A percentile compares a stretch with the other conserved stretches of the same genome.
These are phyloP conservation scores for Erodium moschatum DNA, from an alignment of 441 rosid species.

Conservation along the genomic window DNA sequence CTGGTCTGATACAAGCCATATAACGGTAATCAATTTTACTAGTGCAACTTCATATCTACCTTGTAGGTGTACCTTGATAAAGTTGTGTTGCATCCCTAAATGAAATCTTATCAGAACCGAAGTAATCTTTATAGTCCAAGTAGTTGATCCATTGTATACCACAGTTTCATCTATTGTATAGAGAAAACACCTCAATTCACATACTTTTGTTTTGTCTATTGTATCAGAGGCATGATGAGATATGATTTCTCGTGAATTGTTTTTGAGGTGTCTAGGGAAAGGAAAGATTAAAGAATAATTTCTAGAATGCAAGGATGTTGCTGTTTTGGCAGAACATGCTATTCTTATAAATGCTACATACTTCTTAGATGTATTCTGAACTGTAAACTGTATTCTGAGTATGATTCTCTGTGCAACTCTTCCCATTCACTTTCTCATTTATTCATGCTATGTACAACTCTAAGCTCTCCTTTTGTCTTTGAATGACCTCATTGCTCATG, in stretches of 20 bases:
- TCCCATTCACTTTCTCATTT: constrained; percentile 1
- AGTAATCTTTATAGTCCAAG: background rate
- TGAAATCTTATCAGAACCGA: background rate
- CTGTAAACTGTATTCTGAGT: background rate
- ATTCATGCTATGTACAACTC: background rate
- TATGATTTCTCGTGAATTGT: background rate
- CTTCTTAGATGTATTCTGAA: constrained; percentile 1
- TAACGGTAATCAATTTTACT: background rate
- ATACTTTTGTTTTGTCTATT: background rate
- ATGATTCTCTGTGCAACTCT: background rate
- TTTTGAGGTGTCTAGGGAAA: background rate
- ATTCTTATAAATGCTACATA: background rate
- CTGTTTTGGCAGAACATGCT: background rate
- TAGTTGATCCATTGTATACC: background rate
- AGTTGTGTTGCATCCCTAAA: background rate
- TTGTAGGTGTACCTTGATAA: background rate
- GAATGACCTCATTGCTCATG: background rate
- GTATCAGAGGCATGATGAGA: background rate
- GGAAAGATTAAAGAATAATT: background rate
- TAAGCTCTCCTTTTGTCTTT: background rate
- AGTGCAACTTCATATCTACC: background rate
- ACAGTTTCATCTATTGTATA: background rate
- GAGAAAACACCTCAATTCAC: constrained; percentile 8
- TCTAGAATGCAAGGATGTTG: background rate
- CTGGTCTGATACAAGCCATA: background rate